Base-by-base conservation (phyloP, 1,284 basidiomycete genomes). In the Blastosporella zonata region DNA sequence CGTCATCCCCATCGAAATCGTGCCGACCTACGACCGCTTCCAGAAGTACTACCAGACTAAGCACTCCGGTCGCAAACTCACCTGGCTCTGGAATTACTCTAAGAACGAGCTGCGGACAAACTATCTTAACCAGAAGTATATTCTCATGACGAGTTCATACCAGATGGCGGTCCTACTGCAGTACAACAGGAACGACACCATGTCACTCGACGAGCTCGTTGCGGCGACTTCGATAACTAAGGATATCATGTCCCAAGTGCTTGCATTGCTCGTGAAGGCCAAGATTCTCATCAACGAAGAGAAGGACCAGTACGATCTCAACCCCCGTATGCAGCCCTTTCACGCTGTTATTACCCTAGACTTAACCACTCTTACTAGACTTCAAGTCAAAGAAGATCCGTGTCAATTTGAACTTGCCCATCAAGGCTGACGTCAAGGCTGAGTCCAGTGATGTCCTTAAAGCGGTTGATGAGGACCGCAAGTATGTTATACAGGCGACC, bases 311-410 rank as follows among this genome's bases (percentile, higher is more conserved):
- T 98, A 93, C 62, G 93, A 97, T 68, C 70, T 98, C 63, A 97
- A 98, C 67, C 83, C 93, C n/a, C 82, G 91, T 93, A 61, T 54
- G 85, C 73, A 25, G 17, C 4, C 42, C 38, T 29, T 23, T 8
- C 3, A 4, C 40, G 8, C 31, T 10, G n/a, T 5, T 8, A n/a
- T 40, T 17, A 49, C 18, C 28, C n/a, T 13, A 15, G 12, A 17
- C 27, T 41, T 41, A 25, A 37, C 5, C 17, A 28, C 29, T 27
- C n/a, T 35, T 13, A 6, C 54, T n/a, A 93, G 90, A 80, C 64
- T 98, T 96, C 83, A 97, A 95, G 72, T 93, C 90, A 15, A 98
- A 98, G 80, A 98, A 97, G 79, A 93, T 95, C 55, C 84, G 91
- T 54, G 90, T 99, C 47, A 92, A 93, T 60, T 76, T 99, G 49